Evolutionary conservation across 2,329 filamentous ascomycete species (phyloP), one percentile per base, ranked within the genome.

Genomic region (Ascochyta rabiei): DNA sequence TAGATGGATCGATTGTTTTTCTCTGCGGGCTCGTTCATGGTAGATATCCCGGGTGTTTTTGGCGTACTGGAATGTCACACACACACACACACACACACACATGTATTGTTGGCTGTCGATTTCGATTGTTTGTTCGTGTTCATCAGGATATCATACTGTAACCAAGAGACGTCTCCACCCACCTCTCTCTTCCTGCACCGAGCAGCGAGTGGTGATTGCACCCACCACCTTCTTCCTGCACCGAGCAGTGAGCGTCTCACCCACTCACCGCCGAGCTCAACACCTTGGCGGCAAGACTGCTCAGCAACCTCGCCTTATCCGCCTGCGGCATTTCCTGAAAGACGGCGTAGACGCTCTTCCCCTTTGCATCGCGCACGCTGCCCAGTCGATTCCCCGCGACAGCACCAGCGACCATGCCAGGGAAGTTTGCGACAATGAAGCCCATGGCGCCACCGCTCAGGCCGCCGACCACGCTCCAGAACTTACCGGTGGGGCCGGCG

Each of bases 321-420:
- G 82, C 82, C 75, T 91, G 89, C 45, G 92, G 92, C 69, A 99
- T 80, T 66, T 96, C 90, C 81, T 91, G 86, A 74, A 93, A 98
- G 15, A 97, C 95, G 24, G 87, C 82, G 76, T 96, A 98, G 6
- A 99, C 95, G 71, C 91, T 96, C 86, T 97, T 98, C 19, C 93
- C 93, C 77, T 87, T 92, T 28, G 89, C 86, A 77, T 99, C 95
- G 52, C 95, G 82, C 18, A 99, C 85, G 6, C 91, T 90, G 0
- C 95, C 95, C n/a, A 98, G 77, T 46, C 93, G 80, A 77, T 97
- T 98, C 10, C 95, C 95, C 0, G 93, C 93, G 2, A 97, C 93
- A 2, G 91, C 91, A 2, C 95, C 95, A 0, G 93, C 93, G 33
- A 98, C 76, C 68, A 93, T 83, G 0, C 95, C 95, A 0, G 93